These are phyloP conservation scores for Monotropa hypopitys DNA, from an alignment of 179 eudicot species.

Conservation along the genomic window DNA sequence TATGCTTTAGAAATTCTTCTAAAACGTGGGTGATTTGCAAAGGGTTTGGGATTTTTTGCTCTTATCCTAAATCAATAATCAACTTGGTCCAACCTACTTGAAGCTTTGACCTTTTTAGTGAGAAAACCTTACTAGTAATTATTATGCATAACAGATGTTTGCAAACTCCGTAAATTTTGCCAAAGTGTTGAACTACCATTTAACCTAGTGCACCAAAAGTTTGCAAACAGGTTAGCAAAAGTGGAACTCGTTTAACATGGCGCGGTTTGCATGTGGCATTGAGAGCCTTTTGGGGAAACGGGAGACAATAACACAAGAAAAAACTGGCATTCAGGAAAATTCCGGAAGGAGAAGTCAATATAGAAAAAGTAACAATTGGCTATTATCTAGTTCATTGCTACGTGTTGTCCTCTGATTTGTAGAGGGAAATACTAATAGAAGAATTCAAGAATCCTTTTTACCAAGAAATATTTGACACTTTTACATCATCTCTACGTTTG, in stretches of 20 bases:
- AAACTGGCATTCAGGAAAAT: neutral
- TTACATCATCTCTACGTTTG: neutral
- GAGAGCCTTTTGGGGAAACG: neutral
- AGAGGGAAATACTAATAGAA: neutral
- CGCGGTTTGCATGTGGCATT: neutral
- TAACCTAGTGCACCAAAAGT: neutral
- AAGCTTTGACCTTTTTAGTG: neutral
- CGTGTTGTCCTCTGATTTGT: neutral
- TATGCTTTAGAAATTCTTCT: neutral
- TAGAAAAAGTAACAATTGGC: neutral
- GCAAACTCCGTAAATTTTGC: neutral
- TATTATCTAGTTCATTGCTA: neutral
- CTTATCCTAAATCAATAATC: neutral
- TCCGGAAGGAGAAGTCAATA: neutral
- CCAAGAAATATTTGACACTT: neutral
- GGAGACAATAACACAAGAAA: neutral
- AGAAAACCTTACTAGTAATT: neutral
- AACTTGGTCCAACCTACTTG: neutral
- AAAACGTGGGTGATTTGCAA: neutral
- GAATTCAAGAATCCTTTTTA: neutral
- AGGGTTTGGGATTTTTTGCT: neutral
- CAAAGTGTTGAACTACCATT: neutral
- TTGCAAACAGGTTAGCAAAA: neutral
- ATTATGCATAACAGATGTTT: neutral
- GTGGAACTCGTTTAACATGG: neutral